Conservation (phyloP, 2,329 filamentous ascomycete genomes). For the Xylariaceae sp. region DNA sequence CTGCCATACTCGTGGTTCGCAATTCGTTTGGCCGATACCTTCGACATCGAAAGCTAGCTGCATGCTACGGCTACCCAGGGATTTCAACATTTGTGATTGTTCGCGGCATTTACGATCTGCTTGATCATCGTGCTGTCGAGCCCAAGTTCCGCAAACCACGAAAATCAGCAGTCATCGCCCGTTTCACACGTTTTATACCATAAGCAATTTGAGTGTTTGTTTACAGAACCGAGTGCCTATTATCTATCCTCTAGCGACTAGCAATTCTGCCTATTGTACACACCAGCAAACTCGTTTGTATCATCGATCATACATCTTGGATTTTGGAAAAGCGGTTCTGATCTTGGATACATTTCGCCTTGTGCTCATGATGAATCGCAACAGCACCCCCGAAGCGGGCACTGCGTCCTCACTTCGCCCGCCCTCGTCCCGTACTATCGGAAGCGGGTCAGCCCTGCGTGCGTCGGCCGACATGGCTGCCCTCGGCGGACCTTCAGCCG, state of each 20-base stretch:
- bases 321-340: background rate
- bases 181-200: too few relatives aligned
- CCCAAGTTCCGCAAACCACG: too few relatives aligned
- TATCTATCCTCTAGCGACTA: too few relatives aligned
- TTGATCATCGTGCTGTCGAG: too few relatives aligned
- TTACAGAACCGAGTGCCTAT: too few relatives aligned
- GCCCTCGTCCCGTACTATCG: slow-evolving; percentile 73
- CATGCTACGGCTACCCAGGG: background rate
- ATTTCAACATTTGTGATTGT: too few relatives aligned
- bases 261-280: too few relatives aligned
- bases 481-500: slow-evolving; percentile 64
- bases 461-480: slow-evolving; percentile 95
- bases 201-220: too few relatives aligned
- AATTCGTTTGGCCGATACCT: slow-evolving; percentile 15
- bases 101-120: too few relatives aligned
- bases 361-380: slow-evolving; percentile 63
- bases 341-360: slow-evolving; percentile 1
- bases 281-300: too few relatives aligned
- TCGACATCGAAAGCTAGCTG: background rate
- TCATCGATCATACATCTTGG: too few relatives aligned
- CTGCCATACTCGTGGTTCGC: slow-evolving; percentile 24
- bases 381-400: slow-evolving; percentile 92
- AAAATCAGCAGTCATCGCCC: too few relatives aligned
- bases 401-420: slow-evolving; percentile 80
- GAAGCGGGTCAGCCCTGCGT: slow-evolving; percentile 79